Conservation (phyloP, 1,284 basidiomycete genomes). For the Ganoderma boninense region DNA sequence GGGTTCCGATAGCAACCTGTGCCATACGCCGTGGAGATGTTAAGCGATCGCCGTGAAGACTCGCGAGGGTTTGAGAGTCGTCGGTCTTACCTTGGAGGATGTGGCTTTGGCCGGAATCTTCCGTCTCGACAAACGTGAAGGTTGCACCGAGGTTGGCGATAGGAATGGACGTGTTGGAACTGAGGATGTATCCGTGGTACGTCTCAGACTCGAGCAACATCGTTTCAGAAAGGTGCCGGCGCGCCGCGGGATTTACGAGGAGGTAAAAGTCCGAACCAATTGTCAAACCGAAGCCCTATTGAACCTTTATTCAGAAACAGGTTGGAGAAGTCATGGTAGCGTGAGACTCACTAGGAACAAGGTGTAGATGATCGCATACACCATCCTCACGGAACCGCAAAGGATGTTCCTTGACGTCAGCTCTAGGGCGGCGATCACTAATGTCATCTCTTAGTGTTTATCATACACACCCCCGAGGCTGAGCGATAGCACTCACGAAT, state of each 20-base stretch:
- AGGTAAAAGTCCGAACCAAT: conserved; percentile 89
- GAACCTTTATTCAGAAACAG: conserved; percentile 13
- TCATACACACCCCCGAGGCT: not conserved
- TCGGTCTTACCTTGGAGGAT: conserved; percentile 59
- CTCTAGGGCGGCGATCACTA: conserved; percentile 86
- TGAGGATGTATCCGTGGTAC: conserved; percentile 70
- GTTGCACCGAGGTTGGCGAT: conserved; percentile 60
- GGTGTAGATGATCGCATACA: conserved; percentile 90
- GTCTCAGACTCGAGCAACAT: conserved; percentile 47
- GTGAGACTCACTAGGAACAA: conserved; percentile 71
- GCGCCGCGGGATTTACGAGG: conserved; percentile 75
- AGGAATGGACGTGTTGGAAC: conserved; percentile 60
- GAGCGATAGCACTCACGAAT: conserved; percentile 56
- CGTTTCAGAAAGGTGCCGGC: conserved; percentile 52
- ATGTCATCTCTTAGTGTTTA: not conserved
- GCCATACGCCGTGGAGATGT: conserved; percentile 6
- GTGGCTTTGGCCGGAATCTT: conserved; percentile 32
- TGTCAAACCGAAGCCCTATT: conserved; percentile 83
- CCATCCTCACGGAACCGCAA: conserved; percentile 87
- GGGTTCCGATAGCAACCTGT: conserved; percentile 78
- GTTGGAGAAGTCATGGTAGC: conserved; percentile 9
- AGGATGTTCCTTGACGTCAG: conserved; percentile 85
- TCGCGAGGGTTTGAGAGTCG: not conserved
- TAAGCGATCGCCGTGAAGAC: not conserved
- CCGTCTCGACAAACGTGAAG: conserved; percentile 67